Conservation (phyloP, 129 eudicot species). For the Flaveria robusta region DNA sequence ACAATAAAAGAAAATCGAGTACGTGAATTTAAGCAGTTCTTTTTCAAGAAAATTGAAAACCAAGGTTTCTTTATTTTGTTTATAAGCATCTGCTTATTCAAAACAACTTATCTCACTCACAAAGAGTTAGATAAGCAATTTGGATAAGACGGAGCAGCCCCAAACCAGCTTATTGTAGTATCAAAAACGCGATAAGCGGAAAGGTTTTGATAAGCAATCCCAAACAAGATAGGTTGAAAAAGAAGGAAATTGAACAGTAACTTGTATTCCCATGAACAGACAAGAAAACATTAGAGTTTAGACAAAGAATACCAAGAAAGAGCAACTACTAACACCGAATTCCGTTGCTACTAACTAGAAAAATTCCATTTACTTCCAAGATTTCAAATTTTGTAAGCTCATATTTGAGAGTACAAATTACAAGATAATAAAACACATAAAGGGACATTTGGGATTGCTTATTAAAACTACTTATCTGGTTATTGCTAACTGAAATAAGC, state of each 20-base stretch:
- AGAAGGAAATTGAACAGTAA: background rate
- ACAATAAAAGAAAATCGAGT: background rate
- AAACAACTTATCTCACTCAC: constrained; percentile 5
- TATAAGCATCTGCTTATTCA: background rate
- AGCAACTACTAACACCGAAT: no score
- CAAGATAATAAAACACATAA: background rate
- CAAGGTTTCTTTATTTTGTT: background rate
- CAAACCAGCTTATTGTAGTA: background rate
- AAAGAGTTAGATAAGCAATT: background rate
- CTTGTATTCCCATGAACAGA: background rate
- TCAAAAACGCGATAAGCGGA: background rate
- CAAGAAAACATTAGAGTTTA: no score
- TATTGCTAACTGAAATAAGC: background rate
- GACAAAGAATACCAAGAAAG: no score
- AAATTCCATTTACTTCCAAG: no score
- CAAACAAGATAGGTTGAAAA: background rate
- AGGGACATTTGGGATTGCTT: background rate
- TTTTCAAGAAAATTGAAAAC: background rate
- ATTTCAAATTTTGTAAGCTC: background rate
- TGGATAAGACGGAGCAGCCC: background rate
- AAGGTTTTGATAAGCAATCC: background rate
- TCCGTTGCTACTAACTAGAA: no score
- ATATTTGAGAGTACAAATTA: background rate
- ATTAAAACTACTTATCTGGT: background rate
- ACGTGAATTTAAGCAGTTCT: background rate